Percentiles rank a stretch among this genome's conserved stretches.
These are phyloP conservation scores for Exophiala calicioides DNA, from an alignment of 2,329 filamentous ascomycete genomes.

Conservation along the genomic window DNA sequence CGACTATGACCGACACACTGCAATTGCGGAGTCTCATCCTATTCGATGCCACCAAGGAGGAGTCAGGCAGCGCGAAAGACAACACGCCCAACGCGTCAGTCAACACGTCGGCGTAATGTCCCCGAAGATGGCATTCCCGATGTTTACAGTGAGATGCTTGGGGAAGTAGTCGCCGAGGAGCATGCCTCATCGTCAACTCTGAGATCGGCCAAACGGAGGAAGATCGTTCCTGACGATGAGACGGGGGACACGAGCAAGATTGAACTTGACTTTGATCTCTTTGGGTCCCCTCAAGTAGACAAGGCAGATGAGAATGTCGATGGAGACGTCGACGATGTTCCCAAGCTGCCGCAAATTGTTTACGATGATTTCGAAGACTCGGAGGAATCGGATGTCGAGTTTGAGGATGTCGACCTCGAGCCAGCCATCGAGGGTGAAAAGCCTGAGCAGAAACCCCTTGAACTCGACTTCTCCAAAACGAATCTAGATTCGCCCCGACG, in stretches of 20 bases:
- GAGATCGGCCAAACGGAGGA: conserved; percentile 43
- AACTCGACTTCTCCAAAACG: conserved; percentile 37
- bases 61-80: conserved; percentile 1
- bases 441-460: conserved; percentile 41
- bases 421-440: conserved; percentile 40
- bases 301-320: conserved; percentile 18
- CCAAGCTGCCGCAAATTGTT: conserved; percentile 38
- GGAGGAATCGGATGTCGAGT: conserved; percentile 58
- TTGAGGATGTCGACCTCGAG: conserved; percentile 55
- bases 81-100: conserved; percentile 21
- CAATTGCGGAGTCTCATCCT: background rate
- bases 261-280: conserved; percentile 21
- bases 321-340: conserved; percentile 12
- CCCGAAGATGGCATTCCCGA: conserved; percentile 37
- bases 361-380: conserved; percentile 58
- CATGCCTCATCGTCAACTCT: conserved; percentile 37
- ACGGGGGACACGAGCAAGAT: conserved; percentile 30
- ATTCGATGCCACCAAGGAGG: conserved; percentile 20
- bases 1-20: conserved; percentile 4
- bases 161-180: conserved; percentile 33
- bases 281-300: conserved; percentile 10
- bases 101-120: conserved; percentile 19
- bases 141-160: conserved; percentile 46
- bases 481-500: conserved; percentile 14
- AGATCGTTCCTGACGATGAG: conserved; percentile 36